phyloP scores from a whole-genome alignment of 73 alveolate species.

The Paramecium tetraurelia region DNA sequence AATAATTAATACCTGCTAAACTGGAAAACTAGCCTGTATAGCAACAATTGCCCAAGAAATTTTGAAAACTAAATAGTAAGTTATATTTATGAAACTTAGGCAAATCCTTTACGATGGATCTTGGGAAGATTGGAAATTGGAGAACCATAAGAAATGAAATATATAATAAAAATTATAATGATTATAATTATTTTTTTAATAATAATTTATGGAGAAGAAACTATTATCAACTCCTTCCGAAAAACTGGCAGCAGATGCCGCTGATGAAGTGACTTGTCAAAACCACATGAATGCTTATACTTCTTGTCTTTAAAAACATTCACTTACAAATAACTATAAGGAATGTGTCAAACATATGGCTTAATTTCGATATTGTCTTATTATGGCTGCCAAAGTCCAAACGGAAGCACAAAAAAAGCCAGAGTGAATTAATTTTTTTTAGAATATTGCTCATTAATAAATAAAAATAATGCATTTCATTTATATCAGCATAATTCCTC shows the following conservation, averaged over 20 bases:
- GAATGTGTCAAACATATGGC: not conserved
- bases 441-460: not conserved
- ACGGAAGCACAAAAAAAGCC: not conserved
- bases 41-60: not conserved
- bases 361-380: not conserved
- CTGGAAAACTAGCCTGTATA: not conserved
- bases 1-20: conserved; percentile 8
- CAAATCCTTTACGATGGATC: not conserved
- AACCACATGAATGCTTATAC: not conserved
- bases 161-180: not conserved
- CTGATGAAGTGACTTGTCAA: not conserved
- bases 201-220: not conserved
- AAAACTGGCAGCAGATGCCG: not conserved
- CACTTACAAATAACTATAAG: not conserved
- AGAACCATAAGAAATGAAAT: not conserved
- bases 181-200: not conserved
- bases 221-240: not conserved
- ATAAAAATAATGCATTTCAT: not conserved
- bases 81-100: not conserved
- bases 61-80: not conserved
- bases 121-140: conserved; percentile 1
- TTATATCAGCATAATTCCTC: not conserved
- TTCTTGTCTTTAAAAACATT: not conserved
- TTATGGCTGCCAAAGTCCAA: not conserved
- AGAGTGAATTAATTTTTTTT: not conserved